A percentile compares a stretch with the other conserved stretches of the same genome.
Evolutionary conservation across 305 asterid species (phyloP).

Genomic region (Fraxinus latifolia): DNA sequence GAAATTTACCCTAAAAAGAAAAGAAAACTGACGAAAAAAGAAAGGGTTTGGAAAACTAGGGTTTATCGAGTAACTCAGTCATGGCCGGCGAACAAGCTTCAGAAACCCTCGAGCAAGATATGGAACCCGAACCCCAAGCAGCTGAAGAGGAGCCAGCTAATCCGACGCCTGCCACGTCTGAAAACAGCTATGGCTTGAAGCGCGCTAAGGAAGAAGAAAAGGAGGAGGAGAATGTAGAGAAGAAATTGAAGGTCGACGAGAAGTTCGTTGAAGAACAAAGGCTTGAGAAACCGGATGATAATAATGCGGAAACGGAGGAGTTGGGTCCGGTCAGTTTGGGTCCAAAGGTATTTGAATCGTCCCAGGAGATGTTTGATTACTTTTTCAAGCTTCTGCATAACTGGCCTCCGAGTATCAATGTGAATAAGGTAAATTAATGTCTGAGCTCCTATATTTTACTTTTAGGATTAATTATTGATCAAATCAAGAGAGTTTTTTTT

Average conservation of each 20-base stretch:
- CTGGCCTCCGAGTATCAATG: constrained; percentile 56
- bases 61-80: constrained; percentile 7
- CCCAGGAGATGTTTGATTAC: constrained; percentile 70
- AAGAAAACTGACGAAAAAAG: no score
- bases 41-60: constrained; percentile 11
- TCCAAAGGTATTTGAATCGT: constrained; percentile 55
- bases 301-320: constrained; percentile 17
- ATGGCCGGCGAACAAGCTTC: constrained; percentile 38
- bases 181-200: constrained; percentile 30
- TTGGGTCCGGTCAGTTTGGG: constrained; percentile 40
- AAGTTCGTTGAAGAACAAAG: constrained; percentile 21
- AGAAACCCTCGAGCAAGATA: constrained; percentile 21
- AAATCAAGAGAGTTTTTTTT: background rate
- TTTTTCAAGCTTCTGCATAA: constrained; percentile 56
- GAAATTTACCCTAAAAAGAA: background rate
- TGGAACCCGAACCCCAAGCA: constrained; percentile 23
- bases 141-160: background rate
- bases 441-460: background rate
- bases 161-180: constrained; percentile 21
- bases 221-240: constrained; percentile 29
- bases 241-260: constrained; percentile 24
- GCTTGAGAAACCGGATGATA: constrained; percentile 9
- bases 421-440: constrained; percentile 55
- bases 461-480: background rate
- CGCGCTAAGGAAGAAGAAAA: constrained; percentile 37